phyloP scores from a whole-genome alignment of 441 rosid genomes.

The Eruca vesicaria region DNA sequence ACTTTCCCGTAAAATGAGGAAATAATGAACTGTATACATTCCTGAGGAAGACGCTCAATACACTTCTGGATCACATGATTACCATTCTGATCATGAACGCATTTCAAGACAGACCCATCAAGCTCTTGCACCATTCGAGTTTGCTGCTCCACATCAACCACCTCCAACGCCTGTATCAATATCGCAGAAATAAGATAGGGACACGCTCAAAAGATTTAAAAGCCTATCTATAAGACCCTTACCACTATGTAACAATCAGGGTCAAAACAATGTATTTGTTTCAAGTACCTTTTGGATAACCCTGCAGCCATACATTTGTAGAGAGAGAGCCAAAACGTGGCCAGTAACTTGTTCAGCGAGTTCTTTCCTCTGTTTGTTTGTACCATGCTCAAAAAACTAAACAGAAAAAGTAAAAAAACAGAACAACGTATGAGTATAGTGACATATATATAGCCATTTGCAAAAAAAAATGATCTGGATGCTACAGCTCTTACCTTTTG shows the following conservation, averaged over 20 bases:
- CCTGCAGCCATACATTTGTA: constrained; percentile 99
- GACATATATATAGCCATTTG: background rate
- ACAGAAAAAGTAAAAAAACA: constrained; percentile 4
- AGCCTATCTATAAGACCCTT: background rate
- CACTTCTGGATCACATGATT: constrained; percentile 97
- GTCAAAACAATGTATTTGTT: background rate
- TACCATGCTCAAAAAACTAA: constrained; percentile 92
- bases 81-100: constrained; percentile 95
- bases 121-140: constrained; percentile 77
- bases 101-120: constrained; percentile 85
- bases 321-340: constrained; percentile 81
- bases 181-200: background rate
- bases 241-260: background rate
- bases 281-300: constrained; percentile 86
- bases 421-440: constrained; percentile 20
- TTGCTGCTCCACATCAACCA: constrained; percentile 76
- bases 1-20: constrained; percentile 86
- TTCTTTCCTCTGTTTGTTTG: constrained; percentile 68
- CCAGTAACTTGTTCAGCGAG: constrained; percentile 76
- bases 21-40: constrained; percentile 71
- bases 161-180: constrained; percentile 78
- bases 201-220: background rate
- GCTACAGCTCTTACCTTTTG: constrained; percentile 61
- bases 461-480: constrained; percentile 1
- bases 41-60: constrained; percentile 85